Evolutionary conservation across 352 stramenopile species (phyloP).

Genomic region (Pythium biforme): DNA sequence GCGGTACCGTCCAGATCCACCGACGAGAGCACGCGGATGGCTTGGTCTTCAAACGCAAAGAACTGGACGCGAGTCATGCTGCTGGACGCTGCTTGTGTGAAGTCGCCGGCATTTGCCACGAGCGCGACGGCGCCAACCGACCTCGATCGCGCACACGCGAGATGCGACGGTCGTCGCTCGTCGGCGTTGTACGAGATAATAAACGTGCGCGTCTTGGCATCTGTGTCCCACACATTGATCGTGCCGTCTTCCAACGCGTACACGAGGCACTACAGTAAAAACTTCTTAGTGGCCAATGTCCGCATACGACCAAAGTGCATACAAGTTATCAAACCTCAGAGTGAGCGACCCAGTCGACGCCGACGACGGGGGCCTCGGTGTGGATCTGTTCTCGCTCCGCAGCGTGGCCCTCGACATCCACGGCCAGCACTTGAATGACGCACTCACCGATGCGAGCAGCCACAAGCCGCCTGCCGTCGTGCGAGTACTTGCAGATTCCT

Average conservation of each 20-base stretch:
- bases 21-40: conserved; percentile 13
- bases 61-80: conserved; percentile 17
- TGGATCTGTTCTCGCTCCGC: conserved; percentile 6
- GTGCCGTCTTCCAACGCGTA: conserved; percentile 25
- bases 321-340: conserved; percentile 12
- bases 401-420: background rate
- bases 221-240: conserved; percentile 23
- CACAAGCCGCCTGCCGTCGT: conserved; percentile 6
- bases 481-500: conserved; percentile 5
- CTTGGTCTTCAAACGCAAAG: conserved; percentile 22
- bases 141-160: conserved; percentile 12
- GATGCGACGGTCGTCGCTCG: conserved; percentile 11
- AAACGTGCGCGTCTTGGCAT: conserved; percentile 7
- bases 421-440: conserved; percentile 4
- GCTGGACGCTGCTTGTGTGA: background rate
- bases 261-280: conserved; percentile 12
- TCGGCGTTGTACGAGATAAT: conserved; percentile 21
- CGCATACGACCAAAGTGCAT: background rate
- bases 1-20: conserved; percentile 7
- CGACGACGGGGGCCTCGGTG: conserved; percentile 7
- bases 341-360: conserved; percentile 20
- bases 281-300: no score
- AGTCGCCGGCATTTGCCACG: background rate
- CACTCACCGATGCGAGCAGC: background rate
- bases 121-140: conserved; percentile 17